Percentiles rank a stretch among this genome's conserved stretches.
Conservation (phyloP, 345 rosid species). For the Dipteronia sinensis region DNA sequence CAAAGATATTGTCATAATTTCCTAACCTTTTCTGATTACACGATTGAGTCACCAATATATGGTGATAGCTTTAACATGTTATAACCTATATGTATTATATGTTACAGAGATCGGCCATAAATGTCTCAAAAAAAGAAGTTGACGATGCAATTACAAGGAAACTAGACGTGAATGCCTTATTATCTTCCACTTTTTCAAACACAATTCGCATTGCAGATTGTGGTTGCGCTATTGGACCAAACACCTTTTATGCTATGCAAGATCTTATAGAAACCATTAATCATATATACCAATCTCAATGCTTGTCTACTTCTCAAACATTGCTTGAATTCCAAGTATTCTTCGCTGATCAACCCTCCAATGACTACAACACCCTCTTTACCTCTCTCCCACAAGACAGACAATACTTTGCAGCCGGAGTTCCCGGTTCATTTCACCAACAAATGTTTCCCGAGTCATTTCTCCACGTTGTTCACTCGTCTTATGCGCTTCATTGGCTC, state of each 20-base stretch:
- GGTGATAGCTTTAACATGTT: neutral
- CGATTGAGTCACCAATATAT: neutral
- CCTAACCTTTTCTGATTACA: no score
- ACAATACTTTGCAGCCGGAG: conserved; percentile 39
- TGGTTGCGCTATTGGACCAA: conserved; percentile 78
- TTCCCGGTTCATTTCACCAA: conserved; percentile 43
- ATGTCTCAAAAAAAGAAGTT: conserved; percentile 42
- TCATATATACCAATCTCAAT: conserved; percentile 30
- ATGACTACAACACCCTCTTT: conserved; percentile 67
- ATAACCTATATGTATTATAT: neutral
- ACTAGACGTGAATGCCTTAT: conserved; percentile 43
- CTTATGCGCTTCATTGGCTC: conserved; percentile 31
- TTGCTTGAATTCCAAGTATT: conserved; percentile 56
- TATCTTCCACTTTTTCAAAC: conserved; percentile 30
- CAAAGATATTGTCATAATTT: no score
- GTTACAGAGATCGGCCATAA: conserved; percentile 43
- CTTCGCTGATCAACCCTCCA: conserved; percentile 53
- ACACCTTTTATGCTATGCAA: conserved; percentile 47
- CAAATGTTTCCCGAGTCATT: conserved; percentile 24
- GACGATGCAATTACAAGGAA: conserved; percentile 44
- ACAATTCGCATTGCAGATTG: conserved; percentile 53
- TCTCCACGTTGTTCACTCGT: conserved; percentile 22
- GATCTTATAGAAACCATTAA: conserved; percentile 42
- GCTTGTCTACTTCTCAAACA: conserved; percentile 3
- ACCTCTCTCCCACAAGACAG: conserved; percentile 34